phyloP scores from a whole-genome alignment of 441 rosid species.

The Erodium moschatum region DNA sequence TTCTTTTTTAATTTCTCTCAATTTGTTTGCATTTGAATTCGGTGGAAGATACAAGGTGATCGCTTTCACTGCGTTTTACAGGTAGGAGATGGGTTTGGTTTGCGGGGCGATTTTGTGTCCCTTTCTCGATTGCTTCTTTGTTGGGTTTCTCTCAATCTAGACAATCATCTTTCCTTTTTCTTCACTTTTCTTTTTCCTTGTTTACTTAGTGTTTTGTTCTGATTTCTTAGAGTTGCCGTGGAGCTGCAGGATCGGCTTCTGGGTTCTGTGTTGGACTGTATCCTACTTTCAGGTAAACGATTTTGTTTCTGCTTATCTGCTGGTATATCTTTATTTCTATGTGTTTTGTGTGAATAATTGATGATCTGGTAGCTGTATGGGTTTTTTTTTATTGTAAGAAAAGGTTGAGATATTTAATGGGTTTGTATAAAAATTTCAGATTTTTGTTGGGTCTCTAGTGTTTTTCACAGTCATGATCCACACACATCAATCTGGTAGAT shows the following conservation, averaged over 20 bases:
- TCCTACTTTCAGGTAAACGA: not conserved
- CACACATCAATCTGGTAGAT: not conserved
- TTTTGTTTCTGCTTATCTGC: not conserved
- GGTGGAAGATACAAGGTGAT: not conserved
- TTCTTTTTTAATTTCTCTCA: too few species aligned
- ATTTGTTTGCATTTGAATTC: not conserved
- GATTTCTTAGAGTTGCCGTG: not conserved
- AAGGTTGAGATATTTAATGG: not conserved
- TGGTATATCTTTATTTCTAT: not conserved
- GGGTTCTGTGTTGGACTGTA: not conserved
- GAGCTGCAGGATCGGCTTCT: not conserved
- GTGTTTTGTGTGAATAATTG: not conserved
- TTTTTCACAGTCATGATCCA: not conserved
- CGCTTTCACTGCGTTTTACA: not conserved
- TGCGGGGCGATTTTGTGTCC: not conserved
- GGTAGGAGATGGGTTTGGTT: not conserved
- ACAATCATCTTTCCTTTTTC: too few species aligned
- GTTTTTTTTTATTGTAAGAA: not conserved
- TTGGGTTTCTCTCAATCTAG: not conserved
- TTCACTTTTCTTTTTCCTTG: not conserved
- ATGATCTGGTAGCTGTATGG: not conserved
- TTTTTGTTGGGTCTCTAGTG: conserved; percentile 1
- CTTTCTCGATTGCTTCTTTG: not conserved
- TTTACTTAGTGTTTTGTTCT: not conserved
- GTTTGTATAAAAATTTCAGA: not conserved